Base-by-base conservation (phyloP, 495 filamentous ascomycete species). In the Durotheca rogersii region DNA sequence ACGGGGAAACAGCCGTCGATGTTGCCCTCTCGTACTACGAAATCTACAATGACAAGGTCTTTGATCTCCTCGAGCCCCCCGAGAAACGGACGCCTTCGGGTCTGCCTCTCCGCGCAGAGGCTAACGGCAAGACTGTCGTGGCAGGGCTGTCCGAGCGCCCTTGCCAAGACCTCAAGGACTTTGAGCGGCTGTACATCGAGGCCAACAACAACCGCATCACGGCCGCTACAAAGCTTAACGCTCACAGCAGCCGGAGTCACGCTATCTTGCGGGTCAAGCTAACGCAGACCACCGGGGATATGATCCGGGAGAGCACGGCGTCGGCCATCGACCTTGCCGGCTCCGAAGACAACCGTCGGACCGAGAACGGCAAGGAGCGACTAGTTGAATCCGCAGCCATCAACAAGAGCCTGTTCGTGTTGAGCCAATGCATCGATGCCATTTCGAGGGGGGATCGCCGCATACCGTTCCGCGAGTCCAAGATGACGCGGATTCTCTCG, bases 31-130 rank as follows among this genome's bases (percentile, higher is more conserved):
- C 87, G 30, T 98, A 98, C 71, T 98, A 96, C 71, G 93, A 98
- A 61, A 97, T 98, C 42, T 98, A 98, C 71, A 96, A 96, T 65
- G 88, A 93, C 68, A 90, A 89, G 66, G 91, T 98, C 4, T 96
- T 83, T 60, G 93, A 98, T 65, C 71, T 98, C 19, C 92, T 98
- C 49, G 88, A 95, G 64, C 70, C 91, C 1, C 88, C 89, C 2
- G 91, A 96, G 61, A 95, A 91, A 70, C 84, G 93, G 10, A 92
- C 90, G 0, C 68, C 86, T 2, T 81, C 90, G 0, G 93, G 93
- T 0, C 72, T 98, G 27, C 88, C 89, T 3, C 78, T 98, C 1
- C 81, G 93, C n/a, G 73, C 63, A 25, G 90, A 97, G 53, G 83
- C 85, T 48, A 86, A 89, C 55, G 89, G 90, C 40, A 97, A 94